Evolutionary conservation across 495 filamentous ascomycete genomes (phyloP), one percentile per base, ranked within the genome.

Genomic region (Annulohypoxylon nitens): DNA sequence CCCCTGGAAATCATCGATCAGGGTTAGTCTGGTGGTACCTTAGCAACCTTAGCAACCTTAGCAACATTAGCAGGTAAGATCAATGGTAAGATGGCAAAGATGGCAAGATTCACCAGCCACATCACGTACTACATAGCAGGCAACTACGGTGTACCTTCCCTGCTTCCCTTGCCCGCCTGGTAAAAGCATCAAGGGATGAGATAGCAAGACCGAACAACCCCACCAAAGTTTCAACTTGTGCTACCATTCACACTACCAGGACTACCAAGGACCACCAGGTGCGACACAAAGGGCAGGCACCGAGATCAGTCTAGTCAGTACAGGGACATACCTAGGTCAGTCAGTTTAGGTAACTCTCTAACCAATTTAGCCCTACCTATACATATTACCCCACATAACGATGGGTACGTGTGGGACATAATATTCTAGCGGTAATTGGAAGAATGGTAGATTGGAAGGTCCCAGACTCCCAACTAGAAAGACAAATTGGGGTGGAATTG

Each of bases 401-500:
- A 47, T 47, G 43, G 43, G 30, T 30, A 30, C 30, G 20, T 30
- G 30, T 30, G 30, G 30, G 30, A 30, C 30, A 8, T 20, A 18
- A 18, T 47, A 47, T 47, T 47, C 8, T 7, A 7, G 16, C 43
- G 43, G 43, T 47, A 47, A 47, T 47, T 47, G 43, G 39, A n/a
- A 14, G 39, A 43, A 11, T 43, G 39, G 39, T n/a, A 30, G n/a
- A 18, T 16, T 25, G 26, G 30, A 61, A 36, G 36, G 45, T 47
- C 18, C 64, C 20, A 23, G 20, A 23, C 20, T 23, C 20, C 20
- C 64, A 73, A 73, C 64, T 63, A 18, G 34, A 50, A 64, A 45
- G 51, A 47, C 51, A 64, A 65, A 50, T 67, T 67, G 63, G 57
- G 43, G 43, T 47, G 43, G 43, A 47, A 47, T 47, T 47, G 43